Base-by-base conservation (phyloP, 2,329 filamentous ascomycete species). In the Rachicladosporium sp. region DNA sequence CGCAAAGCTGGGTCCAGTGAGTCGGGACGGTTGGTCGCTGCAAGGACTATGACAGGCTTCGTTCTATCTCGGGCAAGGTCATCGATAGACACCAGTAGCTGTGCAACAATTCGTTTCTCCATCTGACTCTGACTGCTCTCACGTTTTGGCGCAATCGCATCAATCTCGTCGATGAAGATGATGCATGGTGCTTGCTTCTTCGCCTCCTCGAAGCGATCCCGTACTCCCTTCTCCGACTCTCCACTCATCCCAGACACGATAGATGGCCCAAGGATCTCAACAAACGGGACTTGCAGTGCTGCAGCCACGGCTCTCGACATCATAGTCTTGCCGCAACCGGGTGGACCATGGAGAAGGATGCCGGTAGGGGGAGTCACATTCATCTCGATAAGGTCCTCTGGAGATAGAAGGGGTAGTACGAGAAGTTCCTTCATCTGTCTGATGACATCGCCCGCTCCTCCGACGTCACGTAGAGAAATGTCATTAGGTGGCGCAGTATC, bases 121-220 rank as follows among this genome's bases (percentile, higher is more conserved):
- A 93, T 89, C 48, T 94, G 86, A 53, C 82, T 80, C 53, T 91
- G 82, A 1, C 82, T 78, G 40, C 76, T 83, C 46, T 93, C 85
- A 41, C 82, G 72, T 58, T 93, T 93, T 0, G 84, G 83, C 36
- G 87, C 84, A 51, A 96, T 91, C 3, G 82, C 80, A 59, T 98
- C 88, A 38, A 96, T 84, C 50, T 94, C 82, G 50, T 94, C 87
- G 42, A 96, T 82, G 53, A 95, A 93, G 4, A 98, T 72, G 4
- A 98, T 69, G 53, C 86, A 93, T 0, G 91, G 91, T 0, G 89
- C 88, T 30, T 88, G 71, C 40, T 76, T 74, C 57, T 84, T 85
- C 0, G 91, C 91, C 54, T 91, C 84, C 9, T 96, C 88, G 45
- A 93, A 93, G 35, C 86, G 71, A 48, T 89, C 83, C 29, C 85